A percentile compares a stretch with the other conserved stretches of the same genome.
phyloP scores from a whole-genome alignment of 331 rosid genomes.

The Telfairia occidentalis region DNA sequence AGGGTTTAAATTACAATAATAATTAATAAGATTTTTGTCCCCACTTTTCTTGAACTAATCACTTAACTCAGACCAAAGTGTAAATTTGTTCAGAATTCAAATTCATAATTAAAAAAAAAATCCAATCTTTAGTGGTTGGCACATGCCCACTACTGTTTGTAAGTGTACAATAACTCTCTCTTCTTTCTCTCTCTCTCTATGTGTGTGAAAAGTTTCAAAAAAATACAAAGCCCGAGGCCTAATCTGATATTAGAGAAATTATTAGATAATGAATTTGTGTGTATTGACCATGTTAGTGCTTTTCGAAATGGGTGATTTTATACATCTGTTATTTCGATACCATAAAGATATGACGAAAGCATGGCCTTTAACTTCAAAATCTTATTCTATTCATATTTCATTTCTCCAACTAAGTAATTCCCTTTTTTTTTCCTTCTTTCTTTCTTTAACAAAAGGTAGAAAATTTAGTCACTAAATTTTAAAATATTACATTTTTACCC shows the following conservation, averaged over 20 bases:
- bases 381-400: not conserved
- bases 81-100: constrained; percentile 11
- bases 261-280: constrained; percentile 8
- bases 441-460: too few relatives aligned
- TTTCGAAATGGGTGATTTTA: not conserved
- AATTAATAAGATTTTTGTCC: not conserved
- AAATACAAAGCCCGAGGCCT: not conserved
- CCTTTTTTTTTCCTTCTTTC: not conserved
- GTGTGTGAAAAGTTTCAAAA: not conserved
- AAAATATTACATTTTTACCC: too few relatives aligned
- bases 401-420: not conserved
- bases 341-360: constrained; percentile 1
- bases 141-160: not conserved
- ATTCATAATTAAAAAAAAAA: not conserved
- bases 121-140: constrained; percentile 4
- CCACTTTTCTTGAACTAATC: constrained; percentile 9
- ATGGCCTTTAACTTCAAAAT: not conserved
- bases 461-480: too few relatives aligned
- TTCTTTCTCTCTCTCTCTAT: not conserved
- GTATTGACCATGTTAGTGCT: constrained; percentile 8
- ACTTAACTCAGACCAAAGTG: constrained; percentile 2
- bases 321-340: constrained; percentile 2
- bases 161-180: not conserved
- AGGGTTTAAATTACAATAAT: not conserved
- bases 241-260: not conserved